Evolutionary conservation across 1,139 yeast species (phyloP).

Genomic region (Blastobotrys proliferans): DNA sequence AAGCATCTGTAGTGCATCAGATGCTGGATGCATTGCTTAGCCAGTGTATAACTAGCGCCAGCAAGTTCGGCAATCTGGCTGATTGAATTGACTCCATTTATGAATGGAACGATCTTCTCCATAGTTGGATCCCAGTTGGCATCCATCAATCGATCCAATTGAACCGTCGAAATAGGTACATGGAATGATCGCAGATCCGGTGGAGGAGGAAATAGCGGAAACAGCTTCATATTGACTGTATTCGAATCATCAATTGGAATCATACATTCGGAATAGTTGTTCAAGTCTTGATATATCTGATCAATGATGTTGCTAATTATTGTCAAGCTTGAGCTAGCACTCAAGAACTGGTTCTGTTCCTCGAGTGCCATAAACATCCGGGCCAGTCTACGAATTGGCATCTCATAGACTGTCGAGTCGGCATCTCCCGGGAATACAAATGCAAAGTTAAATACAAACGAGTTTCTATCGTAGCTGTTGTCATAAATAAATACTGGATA

Average conservation of each 20-base stretch:
- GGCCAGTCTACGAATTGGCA: slow-evolving; percentile 79
- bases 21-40: slow-evolving; percentile 87
- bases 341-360: slow-evolving; percentile 76
- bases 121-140: slow-evolving; percentile 97
- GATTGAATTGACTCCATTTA: slow-evolving; percentile 84
- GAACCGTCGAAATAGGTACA: slow-evolving; percentile 85
- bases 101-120: slow-evolving; percentile 78
- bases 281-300: slow-evolving; percentile 87
- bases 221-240: slow-evolving; percentile 85
- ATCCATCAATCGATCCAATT: slow-evolving; percentile 66
- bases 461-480: slow-evolving; percentile 76
- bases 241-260: slow-evolving; percentile 89
- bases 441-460: slow-evolving; percentile 88
- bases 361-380: slow-evolving; percentile 86
- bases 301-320: slow-evolving; percentile 78
- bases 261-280: slow-evolving; percentile 91
- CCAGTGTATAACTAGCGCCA: slow-evolving; percentile 71
- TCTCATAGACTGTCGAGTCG: slow-evolving; percentile 81
- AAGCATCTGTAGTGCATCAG: slow-evolving; percentile 85
- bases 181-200: slow-evolving; percentile 66
- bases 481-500: slow-evolving; percentile 83
- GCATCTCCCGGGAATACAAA: slow-evolving; percentile 83
- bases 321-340: slow-evolving; percentile 41
- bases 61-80: slow-evolving; percentile 73
- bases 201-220: slow-evolving; percentile 84